Conservation (phyloP, 2,329 filamentous ascomycete species). For the Camillea tinctor region DNA sequence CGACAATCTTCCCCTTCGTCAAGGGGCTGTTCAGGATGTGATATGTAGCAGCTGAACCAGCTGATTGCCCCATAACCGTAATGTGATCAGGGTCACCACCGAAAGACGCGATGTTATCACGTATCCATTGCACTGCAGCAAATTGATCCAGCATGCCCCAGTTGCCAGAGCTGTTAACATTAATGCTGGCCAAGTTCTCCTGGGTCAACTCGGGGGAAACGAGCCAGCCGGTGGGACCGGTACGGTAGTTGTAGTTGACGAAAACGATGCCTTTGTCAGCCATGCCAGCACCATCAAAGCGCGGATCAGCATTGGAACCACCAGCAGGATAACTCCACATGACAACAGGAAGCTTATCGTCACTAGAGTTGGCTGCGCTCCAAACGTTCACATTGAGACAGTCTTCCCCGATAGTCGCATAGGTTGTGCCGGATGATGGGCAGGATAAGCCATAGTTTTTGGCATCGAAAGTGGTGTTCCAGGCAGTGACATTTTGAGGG, state of each 20-base stretch:
- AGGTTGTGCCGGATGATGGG: slow-evolving; percentile 9
- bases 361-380: slow-evolving; percentile 27
- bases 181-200: slow-evolving; percentile 13
- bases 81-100: slow-evolving; percentile 1
- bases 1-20: slow-evolving; percentile 24
- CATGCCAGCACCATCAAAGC: slow-evolving; percentile 22
- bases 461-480: slow-evolving; percentile 20
- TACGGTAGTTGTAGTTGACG: slow-evolving; percentile 14
- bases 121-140: slow-evolving; percentile 4
- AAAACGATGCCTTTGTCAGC: slow-evolving; percentile 13
- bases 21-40: slow-evolving; percentile 30
- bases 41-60: slow-evolving; percentile 15
- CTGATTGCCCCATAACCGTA: slow-evolving; percentile 1
- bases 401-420: slow-evolving; percentile 27
- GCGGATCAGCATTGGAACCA: slow-evolving; percentile 15
- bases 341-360: slow-evolving; percentile 30
- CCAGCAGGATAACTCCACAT: slow-evolving; percentile 21
- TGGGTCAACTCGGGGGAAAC: slow-evolving; percentile 16
- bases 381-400: slow-evolving; percentile 36
- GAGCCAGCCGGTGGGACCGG: slow-evolving; percentile 9
- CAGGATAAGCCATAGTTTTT: slow-evolving; percentile 12
- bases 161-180: slow-evolving; percentile 15
- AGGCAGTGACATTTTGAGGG: slow-evolving; percentile 8
- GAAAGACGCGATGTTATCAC: slow-evolving; percentile 2
- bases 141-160: slow-evolving; percentile 3